Evolutionary conservation across 108 stramenopile genomes (phyloP).

Genomic region (Nitzschia putrida): DNA sequence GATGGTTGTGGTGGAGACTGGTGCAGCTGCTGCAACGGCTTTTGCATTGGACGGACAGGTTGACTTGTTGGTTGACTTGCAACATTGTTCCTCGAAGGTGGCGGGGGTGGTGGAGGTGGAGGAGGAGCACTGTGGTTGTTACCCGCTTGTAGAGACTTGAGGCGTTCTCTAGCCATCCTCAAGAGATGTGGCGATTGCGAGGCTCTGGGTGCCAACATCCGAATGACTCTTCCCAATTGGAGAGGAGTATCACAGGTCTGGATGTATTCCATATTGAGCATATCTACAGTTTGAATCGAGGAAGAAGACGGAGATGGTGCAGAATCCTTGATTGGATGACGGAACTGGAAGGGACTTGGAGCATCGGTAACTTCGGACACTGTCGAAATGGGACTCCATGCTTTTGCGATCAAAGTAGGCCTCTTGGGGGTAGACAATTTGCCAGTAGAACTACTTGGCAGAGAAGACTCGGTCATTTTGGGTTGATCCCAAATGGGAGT

Average conservation of each 20-base stretch:
- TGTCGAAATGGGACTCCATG: conserved; percentile 32
- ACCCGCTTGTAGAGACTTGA: not conserved
- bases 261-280: conserved; percentile 37
- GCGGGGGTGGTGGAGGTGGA: conserved; percentile 1
- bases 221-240: conserved; percentile 25
- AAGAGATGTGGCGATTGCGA: conserved; percentile 28
- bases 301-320: conserved; percentile 9
- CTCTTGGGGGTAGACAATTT: not conserved
- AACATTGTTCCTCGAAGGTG: not conserved
- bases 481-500: too few relatives aligned
- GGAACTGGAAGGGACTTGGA: not conserved
- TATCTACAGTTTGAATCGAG: conserved; percentile 32
- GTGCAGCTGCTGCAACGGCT: not conserved
- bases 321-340: not conserved
- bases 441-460: not conserved
- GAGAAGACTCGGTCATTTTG: too few relatives aligned
- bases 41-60: not conserved
- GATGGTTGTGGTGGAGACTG: not conserved
- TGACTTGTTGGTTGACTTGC: not conserved
- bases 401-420: too few relatives aligned
- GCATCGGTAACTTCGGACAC: conserved; percentile 29
- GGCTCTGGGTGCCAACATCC: conserved; percentile 8
- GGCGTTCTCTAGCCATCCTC: conserved; percentile 17
- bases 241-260: conserved; percentile 6
- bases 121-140: not conserved